Base-by-base conservation (phyloP, 2,329 filamentous ascomycete genomes). In the Endothia cerciana region DNA sequence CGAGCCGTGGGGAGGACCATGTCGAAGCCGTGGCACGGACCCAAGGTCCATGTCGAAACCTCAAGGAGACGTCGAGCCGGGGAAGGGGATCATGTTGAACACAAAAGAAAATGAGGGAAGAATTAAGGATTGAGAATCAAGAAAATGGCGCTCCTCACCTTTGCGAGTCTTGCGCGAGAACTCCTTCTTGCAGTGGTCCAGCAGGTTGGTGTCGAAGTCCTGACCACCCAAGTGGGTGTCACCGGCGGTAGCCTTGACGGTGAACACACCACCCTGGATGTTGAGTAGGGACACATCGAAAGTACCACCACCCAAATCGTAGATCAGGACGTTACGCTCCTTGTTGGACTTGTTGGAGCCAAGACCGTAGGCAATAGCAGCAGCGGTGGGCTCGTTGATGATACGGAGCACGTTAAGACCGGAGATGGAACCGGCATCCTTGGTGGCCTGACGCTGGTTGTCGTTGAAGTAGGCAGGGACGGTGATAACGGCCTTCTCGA, bases 401-500 rank as follows among this genome's bases (percentile, higher is more conserved):
- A 99, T 98, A 88, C 95, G 94, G 81, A 99, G 94, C 74, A 99
- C 93, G 84, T 98, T 97, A 70, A 99, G 90, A 74, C 94, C 95
- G 76, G 94, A 85, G 78, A 99, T 99, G 80, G 94, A 91, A 90
- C 95, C 95, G 72, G 95, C 95, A 78, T 98, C 95, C 90, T 98
- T 98, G 84, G 95, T 99, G 72, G 95, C 92, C 85, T 98, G 95
- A 84, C 95, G 91, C 87, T 99, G 95, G 87, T 97, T 97, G 89
- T 99, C 95, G 88, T 98, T 98, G 92, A 99, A 99, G 89, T 99
- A 99, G 79, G 95, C 95, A 66, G 95, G 95, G 67, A 98, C 95
- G 70, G 95, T 99, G 82, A 99, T 94, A 80, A 99, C 95, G 71
- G 95, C 95, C 89, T 98, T 98, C 84, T 95, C 90, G 76, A 98